Evolutionary conservation across 371 early-diverging fungal species (phyloP).

Genomic region (Mortierella polycephala): DNA sequence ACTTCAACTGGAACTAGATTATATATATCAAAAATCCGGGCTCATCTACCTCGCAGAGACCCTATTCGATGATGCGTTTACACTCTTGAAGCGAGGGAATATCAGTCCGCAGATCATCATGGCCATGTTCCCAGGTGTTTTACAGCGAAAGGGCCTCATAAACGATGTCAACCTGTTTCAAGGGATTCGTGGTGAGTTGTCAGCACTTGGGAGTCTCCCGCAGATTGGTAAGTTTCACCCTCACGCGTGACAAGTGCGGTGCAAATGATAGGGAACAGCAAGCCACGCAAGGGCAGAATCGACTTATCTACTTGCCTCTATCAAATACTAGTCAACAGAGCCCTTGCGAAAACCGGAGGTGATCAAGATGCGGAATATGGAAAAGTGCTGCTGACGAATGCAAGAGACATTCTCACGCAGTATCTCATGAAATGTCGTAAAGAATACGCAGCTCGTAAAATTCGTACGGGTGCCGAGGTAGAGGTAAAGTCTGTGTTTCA

Average conservation of each 20-base stretch:
- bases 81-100: slow-evolving; percentile 69
- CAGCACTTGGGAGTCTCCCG: slow-evolving; percentile 60
- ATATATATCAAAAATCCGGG: slow-evolving; percentile 77
- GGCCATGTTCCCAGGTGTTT: slow-evolving; percentile 67
- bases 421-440: slow-evolving; percentile 60
- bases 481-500: slow-evolving; percentile 9
- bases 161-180: slow-evolving; percentile 56
- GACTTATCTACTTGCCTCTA: neutral
- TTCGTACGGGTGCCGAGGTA: slow-evolving; percentile 39
- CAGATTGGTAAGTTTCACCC: slow-evolving; percentile 58
- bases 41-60: slow-evolving; percentile 71
- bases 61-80: slow-evolving; percentile 76
- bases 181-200: slow-evolving; percentile 55
- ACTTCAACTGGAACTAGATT: slow-evolving; percentile 62
- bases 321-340: slow-evolving; percentile 7
- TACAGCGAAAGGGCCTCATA: slow-evolving; percentile 44
- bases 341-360: slow-evolving; percentile 18
- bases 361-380: slow-evolving; percentile 53
- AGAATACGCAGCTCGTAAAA: slow-evolving; percentile 11
- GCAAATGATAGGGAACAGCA: too few relatives aligned
- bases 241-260: neutral
- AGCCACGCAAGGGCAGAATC: neutral
- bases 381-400: slow-evolving; percentile 64
- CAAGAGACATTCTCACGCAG: slow-evolving; percentile 64
- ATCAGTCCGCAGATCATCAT: slow-evolving; percentile 73